Evolutionary conservation across 139 green algal species (phyloP), one percentile per base, ranked within the genome.

Genomic region (Haematococcus sp.): DNA sequence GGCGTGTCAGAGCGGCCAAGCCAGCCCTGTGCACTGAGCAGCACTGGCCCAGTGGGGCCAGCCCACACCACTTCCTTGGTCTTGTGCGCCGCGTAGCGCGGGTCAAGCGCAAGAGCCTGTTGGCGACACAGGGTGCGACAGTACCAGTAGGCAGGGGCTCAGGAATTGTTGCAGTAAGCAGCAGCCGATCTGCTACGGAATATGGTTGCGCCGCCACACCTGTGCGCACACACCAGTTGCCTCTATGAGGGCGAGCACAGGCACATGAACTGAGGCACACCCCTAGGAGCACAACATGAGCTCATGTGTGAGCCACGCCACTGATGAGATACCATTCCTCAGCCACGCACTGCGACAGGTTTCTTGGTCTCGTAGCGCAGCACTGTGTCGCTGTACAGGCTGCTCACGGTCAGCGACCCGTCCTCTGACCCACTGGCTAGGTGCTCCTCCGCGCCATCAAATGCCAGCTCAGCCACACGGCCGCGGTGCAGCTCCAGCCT

Each of bases 11-110:
- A 81, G 40, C 76, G 84, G 15, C 91, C 92, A 67, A 98, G 81
- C 94, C 94, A 98, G 27, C 94, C 94, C 86, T 93, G 82, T 19
- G 66, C 46, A 73, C 78, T 91, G 33, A 98, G 77, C 7, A 88
- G 59, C 3, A 98, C 80, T 35, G 87, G 74, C 4, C 93, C 93
- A 1, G 70, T 64, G 2, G 74, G 60, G 30, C 86, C 91, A 11
- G 91, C 94, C 1, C 80, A 84, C 15, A 93, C 88, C 55, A 98
- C 83, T 76, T 98, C 90, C 11, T 86, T 81, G 1, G 83, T 94
- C 71, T 89, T 91, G 54, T 87, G 77, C 0, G 71, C 72, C 17
- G 70, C 71, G 70, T 93, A 97, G 1, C 83, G 78, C 0, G 94
- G 94, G 58, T 98, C 94, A 23, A 98, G 59, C 2, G 93, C 89